Percentiles rank a stretch among this genome's conserved stretches.
These are phyloP conservation scores for Drechslerella dactyloides DNA, from an alignment of 2,329 filamentous ascomycete genomes.

Conservation along the genomic window DNA sequence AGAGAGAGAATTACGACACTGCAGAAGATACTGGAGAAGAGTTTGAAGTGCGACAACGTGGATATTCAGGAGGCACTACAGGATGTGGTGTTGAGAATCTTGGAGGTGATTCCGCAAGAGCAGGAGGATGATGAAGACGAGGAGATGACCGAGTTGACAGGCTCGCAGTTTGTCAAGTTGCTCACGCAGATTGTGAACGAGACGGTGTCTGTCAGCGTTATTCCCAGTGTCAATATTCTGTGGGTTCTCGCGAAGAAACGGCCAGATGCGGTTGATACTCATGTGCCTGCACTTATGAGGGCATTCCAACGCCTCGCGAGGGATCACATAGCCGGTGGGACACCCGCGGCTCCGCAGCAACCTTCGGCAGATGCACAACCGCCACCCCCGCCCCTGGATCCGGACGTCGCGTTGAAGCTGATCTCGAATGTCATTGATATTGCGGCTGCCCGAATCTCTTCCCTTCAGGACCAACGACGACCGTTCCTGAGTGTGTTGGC, in stretches of 20 bases:
- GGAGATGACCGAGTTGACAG: constrained; percentile 74
- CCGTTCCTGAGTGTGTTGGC: constrained; percentile 95
- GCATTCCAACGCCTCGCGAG: constrained; percentile 91
- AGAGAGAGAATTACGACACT: constrained; percentile 67
- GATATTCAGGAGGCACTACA: constrained; percentile 88
- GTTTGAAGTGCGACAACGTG: constrained; percentile 82
- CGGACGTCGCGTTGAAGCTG: constrained; percentile 85
- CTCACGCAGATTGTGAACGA: constrained; percentile 87
- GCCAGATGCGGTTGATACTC: constrained; percentile 84
- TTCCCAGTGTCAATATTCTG: constrained; percentile 87
- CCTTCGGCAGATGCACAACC: constrained; percentile 65
- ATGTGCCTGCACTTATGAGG: constrained; percentile 88
- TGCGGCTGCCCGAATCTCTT: constrained; percentile 88
- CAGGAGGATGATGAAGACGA: constrained; percentile 82
- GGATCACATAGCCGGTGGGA: constrained; percentile 77
- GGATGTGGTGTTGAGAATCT: constrained; percentile 78
- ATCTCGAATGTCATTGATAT: constrained; percentile 96
- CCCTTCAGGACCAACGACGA: constrained; percentile 84
- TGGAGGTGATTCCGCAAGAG: constrained; percentile 86
- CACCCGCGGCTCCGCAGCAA: constrained; percentile 55
- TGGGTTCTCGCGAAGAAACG: constrained; percentile 89
- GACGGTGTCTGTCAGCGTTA: constrained; percentile 78
- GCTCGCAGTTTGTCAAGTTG: constrained; percentile 84
- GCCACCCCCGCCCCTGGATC: constrained; percentile 69
- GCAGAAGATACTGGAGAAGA: constrained; percentile 88